Conservation (phyloP, 2,329 filamentous ascomycete genomes). For the Chlorencoelia australis region DNA sequence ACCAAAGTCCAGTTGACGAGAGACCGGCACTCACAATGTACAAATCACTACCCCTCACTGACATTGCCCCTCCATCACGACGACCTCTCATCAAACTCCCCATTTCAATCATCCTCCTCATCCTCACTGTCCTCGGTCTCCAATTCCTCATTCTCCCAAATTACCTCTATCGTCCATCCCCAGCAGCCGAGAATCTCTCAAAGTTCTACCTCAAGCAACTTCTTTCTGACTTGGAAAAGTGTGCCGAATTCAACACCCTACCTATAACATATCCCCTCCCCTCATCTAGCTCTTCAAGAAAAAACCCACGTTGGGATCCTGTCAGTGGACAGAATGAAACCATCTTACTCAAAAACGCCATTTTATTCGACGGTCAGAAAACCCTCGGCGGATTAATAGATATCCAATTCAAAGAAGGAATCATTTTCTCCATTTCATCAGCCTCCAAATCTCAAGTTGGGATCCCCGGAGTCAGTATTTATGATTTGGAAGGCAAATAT, state of each 20-base stretch:
- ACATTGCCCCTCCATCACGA: background rate
- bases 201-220: constrained; percentile 16
- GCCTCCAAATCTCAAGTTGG: constrained; percentile 9
- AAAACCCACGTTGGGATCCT: constrained; percentile 33
- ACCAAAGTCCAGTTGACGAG: no score
- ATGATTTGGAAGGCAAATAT: constrained; percentile 29
- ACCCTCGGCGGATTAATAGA: constrained; percentile 28
- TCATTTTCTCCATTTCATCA: constrained; percentile 27
- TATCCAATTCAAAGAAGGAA: constrained; percentile 30
- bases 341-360: constrained; percentile 32
- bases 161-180: constrained; percentile 15
- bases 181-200: constrained; percentile 12
- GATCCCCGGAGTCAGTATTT: constrained; percentile 17
- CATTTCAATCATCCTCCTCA: constrained; percentile 14
- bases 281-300: constrained; percentile 15
- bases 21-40: constrained; percentile 1
- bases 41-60: background rate
- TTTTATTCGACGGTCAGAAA: constrained; percentile 34
- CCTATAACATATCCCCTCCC: constrained; percentile 20
- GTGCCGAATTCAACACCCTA: constrained; percentile 18
- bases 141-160: constrained; percentile 20
- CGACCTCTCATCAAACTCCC: constrained; percentile 11
- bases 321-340: constrained; percentile 30
- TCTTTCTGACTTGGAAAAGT: constrained; percentile 20
- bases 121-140: constrained; percentile 14